These are phyloP conservation scores for Aphanomyces invadans DNA, from an alignment of 352 stramenopile genomes.

Conservation along the genomic window DNA sequence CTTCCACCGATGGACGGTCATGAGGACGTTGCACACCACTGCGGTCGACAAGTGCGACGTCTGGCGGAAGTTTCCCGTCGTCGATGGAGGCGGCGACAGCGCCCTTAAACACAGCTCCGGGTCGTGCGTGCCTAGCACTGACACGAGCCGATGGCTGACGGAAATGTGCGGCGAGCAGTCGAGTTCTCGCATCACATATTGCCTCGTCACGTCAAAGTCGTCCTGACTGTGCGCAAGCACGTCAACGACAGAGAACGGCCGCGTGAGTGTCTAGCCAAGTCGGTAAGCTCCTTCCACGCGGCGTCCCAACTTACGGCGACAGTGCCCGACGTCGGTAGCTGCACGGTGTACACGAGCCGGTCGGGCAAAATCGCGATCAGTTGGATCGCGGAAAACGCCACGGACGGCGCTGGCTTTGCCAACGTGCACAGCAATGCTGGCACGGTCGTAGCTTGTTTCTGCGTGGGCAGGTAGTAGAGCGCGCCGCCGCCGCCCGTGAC, in stretches of 20 bases:
- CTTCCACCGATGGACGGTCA: slow-evolving; percentile 7
- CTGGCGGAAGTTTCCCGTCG: not conserved
- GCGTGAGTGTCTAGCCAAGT: slow-evolving; percentile 17
- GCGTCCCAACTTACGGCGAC: too few species aligned
- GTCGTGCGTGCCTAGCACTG: not conserved
- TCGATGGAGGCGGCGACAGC: not conserved
- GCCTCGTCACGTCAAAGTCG: not conserved
- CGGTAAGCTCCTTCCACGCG: too few species aligned
- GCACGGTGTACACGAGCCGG: slow-evolving; percentile 10
- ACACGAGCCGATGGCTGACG: not conserved
- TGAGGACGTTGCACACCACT: not conserved
- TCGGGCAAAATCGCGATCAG: slow-evolving; percentile 11
- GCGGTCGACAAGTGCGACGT: slow-evolving; percentile 3
- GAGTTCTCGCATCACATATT: slow-evolving; percentile 1
- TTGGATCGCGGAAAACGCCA: not conserved
- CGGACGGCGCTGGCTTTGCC: not conserved
- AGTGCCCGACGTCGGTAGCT: too few species aligned
- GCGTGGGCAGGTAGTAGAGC: slow-evolving; percentile 46
- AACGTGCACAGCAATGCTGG: slow-evolving; percentile 35
- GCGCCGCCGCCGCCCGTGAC: slow-evolving; percentile 41
- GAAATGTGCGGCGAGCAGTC: slow-evolving; percentile 1
- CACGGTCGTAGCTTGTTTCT: slow-evolving; percentile 19
- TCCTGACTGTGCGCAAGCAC: slow-evolving; percentile 2
- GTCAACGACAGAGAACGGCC: slow-evolving; percentile 10
- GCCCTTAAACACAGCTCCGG: not conserved